phyloP scores from a whole-genome alignment of 768 basidiomycete species.

The Pisolithus albus region DNA sequence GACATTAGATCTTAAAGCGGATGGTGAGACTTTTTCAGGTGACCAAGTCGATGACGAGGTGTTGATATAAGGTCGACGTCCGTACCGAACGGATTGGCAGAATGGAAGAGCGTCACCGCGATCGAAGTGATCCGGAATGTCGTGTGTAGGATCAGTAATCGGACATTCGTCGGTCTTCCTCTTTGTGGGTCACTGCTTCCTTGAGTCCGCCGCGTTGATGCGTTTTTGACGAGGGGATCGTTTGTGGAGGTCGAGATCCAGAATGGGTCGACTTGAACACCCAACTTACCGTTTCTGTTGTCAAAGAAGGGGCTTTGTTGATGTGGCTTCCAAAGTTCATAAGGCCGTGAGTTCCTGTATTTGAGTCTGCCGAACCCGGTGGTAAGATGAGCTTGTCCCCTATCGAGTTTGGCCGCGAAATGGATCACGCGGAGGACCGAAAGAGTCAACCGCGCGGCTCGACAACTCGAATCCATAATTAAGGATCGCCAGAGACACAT shows the following conservation, averaged over 20 bases:
- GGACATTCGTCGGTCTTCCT: conserved; percentile 44
- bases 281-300: conserved; percentile 24
- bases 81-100: conserved; percentile 13
- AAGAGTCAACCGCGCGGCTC: conserved; percentile 4
- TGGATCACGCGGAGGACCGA: conserved; percentile 8
- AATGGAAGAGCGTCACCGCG: conserved; percentile 33
- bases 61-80: no score
- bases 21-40: conserved; percentile 10
- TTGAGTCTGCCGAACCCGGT: not conserved
- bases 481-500: conserved; percentile 20
- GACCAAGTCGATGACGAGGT: no score
- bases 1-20: conserved; percentile 18
- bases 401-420: conserved; percentile 11
- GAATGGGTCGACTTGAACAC: conserved; percentile 31
- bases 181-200: conserved; percentile 32
- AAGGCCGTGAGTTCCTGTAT: conserved; percentile 18
- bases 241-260: conserved; percentile 31
- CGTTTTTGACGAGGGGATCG: not conserved
- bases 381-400: not conserved
- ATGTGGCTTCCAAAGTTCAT: conserved; percentile 27
- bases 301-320: conserved; percentile 13
- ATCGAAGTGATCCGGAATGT: conserved; percentile 25
- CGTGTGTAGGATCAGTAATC: conserved; percentile 36
- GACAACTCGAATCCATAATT: conserved; percentile 24
- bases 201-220: not conserved